These are phyloP conservation scores for Acmispon strigosus DNA, from an alignment of 306 rosid species.

Conservation along the genomic window DNA sequence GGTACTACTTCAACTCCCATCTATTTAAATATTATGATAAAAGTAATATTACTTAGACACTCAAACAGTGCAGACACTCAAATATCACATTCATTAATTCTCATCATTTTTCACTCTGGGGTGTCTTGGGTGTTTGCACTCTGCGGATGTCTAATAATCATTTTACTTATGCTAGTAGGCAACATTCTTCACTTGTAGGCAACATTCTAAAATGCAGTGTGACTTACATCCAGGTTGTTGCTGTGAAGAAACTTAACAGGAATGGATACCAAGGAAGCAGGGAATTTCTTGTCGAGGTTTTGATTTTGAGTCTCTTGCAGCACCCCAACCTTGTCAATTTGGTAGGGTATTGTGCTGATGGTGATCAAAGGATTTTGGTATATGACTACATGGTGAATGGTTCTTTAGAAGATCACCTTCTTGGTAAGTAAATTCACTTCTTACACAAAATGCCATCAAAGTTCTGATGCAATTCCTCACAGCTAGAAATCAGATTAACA, in stretches of 20 bases:
- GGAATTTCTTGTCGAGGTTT: slow-evolving; percentile 88
- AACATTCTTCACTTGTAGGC: neutral
- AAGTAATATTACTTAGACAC: too few relatives aligned
- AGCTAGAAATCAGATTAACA: neutral
- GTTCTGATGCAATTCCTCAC: neutral
- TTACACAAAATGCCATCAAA: neutral
- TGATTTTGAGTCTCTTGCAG: slow-evolving; percentile 81
- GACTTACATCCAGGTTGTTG: slow-evolving; percentile 49
- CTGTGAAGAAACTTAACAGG: slow-evolving; percentile 87
- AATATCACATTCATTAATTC: too few relatives aligned
- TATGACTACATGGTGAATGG: slow-evolving; percentile 84
- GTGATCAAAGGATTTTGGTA: slow-evolving; percentile 76
- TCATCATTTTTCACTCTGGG: too few relatives aligned
- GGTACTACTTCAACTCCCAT: slow-evolving; percentile 30
- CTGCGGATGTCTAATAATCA: too few relatives aligned
- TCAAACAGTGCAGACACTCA: too few relatives aligned
- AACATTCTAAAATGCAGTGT: neutral
- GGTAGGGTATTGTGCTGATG: slow-evolving; percentile 85
- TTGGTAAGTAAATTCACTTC: slow-evolving; percentile 49
- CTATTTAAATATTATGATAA: neutral
- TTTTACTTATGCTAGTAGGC: neutral
- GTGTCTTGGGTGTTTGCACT: too few relatives aligned
- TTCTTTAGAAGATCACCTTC: slow-evolving; percentile 86
- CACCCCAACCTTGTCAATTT: slow-evolving; percentile 79
- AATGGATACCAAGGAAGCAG: slow-evolving; percentile 92